Evolutionary conservation across 306 rosid genomes (phyloP), one percentile per base, ranked within the genome.

Genomic region (Dalbergia cultrata): DNA sequence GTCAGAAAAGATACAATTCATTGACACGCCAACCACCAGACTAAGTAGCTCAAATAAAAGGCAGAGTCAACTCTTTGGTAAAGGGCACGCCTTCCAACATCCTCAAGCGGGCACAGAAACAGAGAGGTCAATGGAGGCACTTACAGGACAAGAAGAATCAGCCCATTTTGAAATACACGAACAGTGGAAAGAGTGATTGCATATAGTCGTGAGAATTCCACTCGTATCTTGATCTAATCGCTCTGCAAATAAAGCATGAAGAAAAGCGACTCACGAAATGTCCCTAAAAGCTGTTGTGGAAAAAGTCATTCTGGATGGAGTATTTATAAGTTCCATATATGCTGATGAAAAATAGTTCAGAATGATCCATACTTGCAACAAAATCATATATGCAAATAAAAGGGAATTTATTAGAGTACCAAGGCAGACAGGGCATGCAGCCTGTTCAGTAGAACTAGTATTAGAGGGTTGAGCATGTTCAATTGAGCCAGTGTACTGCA

Each of bases 121-220:
- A 74, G 74, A 33, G 52, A 37, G 64, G 52, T 26, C 34, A 7
- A 2, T 19, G 13, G 35, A 74, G 73, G 45, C 22, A 91, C 94
- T 85, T 88, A 95, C 99, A 56, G 99, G 99, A 83, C 99, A 95
- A 81, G 99, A 95, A 69, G 97, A 91, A 88, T 95, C 98, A 0
- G 94, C 89, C 97, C 97, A 93, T 83, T 91, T 95, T 66, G 99
- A 95, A 83, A 95, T 95, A 70, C 99, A 93, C 3, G 99, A 95
- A 77, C 94, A 89, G 63, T 95, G 99, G 79, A 95, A 95, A 81
- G 99, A 95, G 86, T 95, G 99, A 76, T 95, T 95, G 90, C 99
- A 95, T 64, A 95, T 95, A 50, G 98, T 95, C 9, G 97, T 95
- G 60, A 95, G 99, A 71, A 93, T 95, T 83, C 99, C 97, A 82